These are phyloP conservation scores for Cylindrotheca fusiformis DNA, from an alignment of 108 stramenopile species.

Conservation along the genomic window DNA sequence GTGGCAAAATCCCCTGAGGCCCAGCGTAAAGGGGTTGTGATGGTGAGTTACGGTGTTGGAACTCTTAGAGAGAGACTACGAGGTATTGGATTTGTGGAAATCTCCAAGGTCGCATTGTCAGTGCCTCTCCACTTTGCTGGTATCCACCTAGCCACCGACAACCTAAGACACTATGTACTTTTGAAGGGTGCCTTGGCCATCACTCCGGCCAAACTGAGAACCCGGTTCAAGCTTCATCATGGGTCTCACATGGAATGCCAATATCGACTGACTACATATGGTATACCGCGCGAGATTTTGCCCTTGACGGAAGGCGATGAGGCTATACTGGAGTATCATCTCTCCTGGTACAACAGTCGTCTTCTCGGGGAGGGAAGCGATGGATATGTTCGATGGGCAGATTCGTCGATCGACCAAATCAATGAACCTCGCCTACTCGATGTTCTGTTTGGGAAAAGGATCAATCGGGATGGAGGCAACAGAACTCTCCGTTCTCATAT, in stretches of 20 bases:
- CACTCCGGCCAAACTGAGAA: not conserved
- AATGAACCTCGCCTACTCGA: not conserved
- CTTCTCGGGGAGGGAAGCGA: not conserved
- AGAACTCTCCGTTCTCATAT: not conserved
- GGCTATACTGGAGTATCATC: not conserved
- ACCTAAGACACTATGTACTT: not conserved
- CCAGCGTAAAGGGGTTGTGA: not conserved
- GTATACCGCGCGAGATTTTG: not conserved
- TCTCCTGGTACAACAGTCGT: not conserved
- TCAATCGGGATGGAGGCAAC: not conserved
- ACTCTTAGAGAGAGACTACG: not conserved
- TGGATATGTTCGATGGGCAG: not conserved
- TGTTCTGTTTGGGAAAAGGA: not conserved
- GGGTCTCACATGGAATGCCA: slow-evolving; percentile 11
- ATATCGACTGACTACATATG: slow-evolving; percentile 14
- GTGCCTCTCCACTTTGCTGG: not conserved
- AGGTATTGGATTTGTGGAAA: not conserved
- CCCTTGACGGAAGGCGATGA: not conserved
- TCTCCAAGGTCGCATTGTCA: not conserved
- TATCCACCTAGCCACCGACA: not conserved
- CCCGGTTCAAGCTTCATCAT: slow-evolving; percentile 3
- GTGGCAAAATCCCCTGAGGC: not conserved
- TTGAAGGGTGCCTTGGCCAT: slow-evolving; percentile 3
- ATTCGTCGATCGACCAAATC: not conserved
- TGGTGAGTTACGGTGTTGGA: not conserved